These are phyloP conservation scores for Taphrina sp. DNA, from an alignment of 1,139 yeast genomes.

Conservation along the genomic window DNA sequence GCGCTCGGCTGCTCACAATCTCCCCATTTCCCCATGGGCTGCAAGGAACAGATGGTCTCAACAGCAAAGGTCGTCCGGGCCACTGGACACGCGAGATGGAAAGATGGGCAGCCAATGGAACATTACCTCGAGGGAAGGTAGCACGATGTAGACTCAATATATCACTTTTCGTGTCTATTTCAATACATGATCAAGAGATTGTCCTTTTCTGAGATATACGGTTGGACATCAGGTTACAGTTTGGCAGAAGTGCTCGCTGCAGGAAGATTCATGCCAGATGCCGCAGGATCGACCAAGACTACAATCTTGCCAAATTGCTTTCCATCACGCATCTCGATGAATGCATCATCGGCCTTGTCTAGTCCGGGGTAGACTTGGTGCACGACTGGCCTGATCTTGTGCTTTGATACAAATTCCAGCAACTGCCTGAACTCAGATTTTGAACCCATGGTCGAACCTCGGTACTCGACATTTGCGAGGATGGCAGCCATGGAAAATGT, in stretches of 20 bases:
- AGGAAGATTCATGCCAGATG: not conserved
- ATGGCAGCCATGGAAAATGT: slow-evolving; percentile 37
- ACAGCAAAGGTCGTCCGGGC: too few species aligned
- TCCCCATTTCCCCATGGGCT: too few species aligned
- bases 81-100: too few species aligned
- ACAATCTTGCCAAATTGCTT: slow-evolving; percentile 41
- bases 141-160: too few species aligned
- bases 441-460: slow-evolving; percentile 39
- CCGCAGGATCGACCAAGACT: slow-evolving; percentile 37
- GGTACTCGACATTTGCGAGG: slow-evolving; percentile 36
- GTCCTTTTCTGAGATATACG: too few species aligned
- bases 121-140: too few species aligned
- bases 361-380: slow-evolving; percentile 33
- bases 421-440: slow-evolving; percentile 36
- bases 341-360: slow-evolving; percentile 35
- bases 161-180: too few species aligned
- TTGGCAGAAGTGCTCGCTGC: slow-evolving; percentile 5
- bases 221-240: not conserved
- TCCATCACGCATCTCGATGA: slow-evolving; percentile 34
- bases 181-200: too few species aligned
- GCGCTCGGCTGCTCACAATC: too few species aligned
- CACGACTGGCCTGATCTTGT: slow-evolving; percentile 36
- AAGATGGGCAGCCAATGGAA: too few species aligned
- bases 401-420: slow-evolving; percentile 34
- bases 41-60: too few species aligned